These are phyloP conservation scores for Entomophthora muscae DNA, from an alignment of 371 early-diverging fungal species.

Conservation along the genomic window DNA sequence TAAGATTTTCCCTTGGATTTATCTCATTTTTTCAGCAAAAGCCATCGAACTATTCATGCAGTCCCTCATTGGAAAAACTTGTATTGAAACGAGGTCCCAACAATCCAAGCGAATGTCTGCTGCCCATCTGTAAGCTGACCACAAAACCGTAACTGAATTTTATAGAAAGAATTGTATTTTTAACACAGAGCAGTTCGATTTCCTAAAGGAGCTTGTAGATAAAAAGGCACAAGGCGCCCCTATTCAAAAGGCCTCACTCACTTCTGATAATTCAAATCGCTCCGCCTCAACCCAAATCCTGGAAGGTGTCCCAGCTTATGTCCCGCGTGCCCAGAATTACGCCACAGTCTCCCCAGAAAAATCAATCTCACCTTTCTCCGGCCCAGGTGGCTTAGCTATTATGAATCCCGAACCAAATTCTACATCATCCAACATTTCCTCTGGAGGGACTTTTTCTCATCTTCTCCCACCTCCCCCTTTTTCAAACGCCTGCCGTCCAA, in stretches of 20 bases:
- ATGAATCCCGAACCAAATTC: not conserved
- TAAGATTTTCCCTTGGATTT: conserved; percentile 13
- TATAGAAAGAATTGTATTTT: conserved; percentile 68
- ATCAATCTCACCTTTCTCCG: not conserved
- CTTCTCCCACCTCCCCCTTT: not conserved
- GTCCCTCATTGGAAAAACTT: conserved; percentile 67
- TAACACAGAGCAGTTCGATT: conserved; percentile 79
- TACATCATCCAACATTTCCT: not conserved
- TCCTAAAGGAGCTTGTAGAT: conserved; percentile 75
- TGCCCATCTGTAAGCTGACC: conserved; percentile 54
- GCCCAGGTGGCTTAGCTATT: not conserved
- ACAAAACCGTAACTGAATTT: no score
- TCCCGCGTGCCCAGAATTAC: not conserved
- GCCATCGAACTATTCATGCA: conserved; percentile 90
- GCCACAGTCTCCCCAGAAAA: not conserved
- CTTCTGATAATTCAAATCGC: no score
- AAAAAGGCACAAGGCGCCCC: conserved; percentile 10
- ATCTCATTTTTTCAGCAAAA: conserved; percentile 34
- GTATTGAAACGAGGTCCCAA: conserved; percentile 57
- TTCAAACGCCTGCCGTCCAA: not conserved
- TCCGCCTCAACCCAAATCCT: not conserved
- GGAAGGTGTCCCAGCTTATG: not conserved
- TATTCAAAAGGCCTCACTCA: not conserved
- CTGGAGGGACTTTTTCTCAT: not conserved
- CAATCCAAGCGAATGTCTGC: conserved; percentile 67